Conservation (phyloP, 129 eudicot genomes). For the Chrysanthemum lavandulifolium region DNA sequence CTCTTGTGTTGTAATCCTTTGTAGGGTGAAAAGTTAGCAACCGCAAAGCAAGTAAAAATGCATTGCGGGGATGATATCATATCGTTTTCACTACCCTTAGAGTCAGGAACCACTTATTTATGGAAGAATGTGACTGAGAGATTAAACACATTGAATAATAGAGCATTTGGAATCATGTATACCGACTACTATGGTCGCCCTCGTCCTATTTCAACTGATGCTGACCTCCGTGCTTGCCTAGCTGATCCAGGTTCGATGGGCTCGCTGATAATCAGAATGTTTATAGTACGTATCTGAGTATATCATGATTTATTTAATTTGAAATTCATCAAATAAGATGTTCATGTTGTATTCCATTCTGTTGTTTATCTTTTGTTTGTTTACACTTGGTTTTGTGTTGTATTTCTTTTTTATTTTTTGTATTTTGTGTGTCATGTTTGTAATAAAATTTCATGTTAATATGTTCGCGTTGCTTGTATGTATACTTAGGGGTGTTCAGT, state of each 20-base stretch:
- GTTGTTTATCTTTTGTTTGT: too few relatives aligned
- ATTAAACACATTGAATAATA: not conserved
- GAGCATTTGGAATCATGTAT: not conserved
- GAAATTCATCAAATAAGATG: too few relatives aligned
- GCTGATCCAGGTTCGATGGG: not conserved
- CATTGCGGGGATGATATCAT: not conserved
- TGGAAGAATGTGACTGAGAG: not conserved
- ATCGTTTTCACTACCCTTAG: not conserved
- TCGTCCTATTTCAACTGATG: not conserved
- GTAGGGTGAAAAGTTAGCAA: not conserved
- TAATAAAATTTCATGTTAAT: too few relatives aligned
- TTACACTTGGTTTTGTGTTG: too few relatives aligned
- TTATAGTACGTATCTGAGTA: too few relatives aligned
- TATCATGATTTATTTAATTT: too few relatives aligned
- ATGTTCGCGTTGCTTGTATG: too few relatives aligned
- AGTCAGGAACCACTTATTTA: not conserved
- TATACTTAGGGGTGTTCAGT: too few relatives aligned
- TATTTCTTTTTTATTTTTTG: too few relatives aligned
- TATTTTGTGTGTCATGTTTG: too few relatives aligned
- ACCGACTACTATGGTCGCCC: not conserved
- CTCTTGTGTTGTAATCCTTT: not conserved
- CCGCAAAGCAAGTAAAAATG: not conserved
- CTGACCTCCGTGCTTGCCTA: slow-evolving; percentile 1
- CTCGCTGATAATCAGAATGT: too few relatives aligned
- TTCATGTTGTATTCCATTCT: too few relatives aligned